phyloP scores from a whole-genome alignment of 1,139 yeast genomes.

The Wickerhamomyces sp. region DNA sequence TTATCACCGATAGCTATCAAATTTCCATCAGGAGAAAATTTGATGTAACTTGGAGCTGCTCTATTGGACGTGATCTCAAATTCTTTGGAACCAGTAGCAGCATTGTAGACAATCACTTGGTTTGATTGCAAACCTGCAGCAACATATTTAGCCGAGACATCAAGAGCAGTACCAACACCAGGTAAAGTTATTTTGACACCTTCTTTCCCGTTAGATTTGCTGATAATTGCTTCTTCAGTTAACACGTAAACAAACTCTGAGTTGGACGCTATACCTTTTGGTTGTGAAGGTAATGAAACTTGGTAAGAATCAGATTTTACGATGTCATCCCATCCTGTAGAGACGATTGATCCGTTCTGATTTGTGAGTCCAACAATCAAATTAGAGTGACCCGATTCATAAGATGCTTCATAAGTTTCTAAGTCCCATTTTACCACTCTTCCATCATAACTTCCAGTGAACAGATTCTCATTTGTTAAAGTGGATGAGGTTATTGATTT shows the following conservation, averaged over 20 bases:
- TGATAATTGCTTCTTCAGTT: constrained; percentile 26
- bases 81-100: constrained; percentile 25
- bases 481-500: constrained; percentile 64
- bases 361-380: constrained; percentile 43
- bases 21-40: constrained; percentile 67
- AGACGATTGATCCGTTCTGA: constrained; percentile 32
- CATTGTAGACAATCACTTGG: constrained; percentile 29
- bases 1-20: constrained; percentile 82
- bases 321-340: constrained; percentile 91
- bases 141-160: constrained; percentile 25
- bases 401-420: constrained; percentile 31
- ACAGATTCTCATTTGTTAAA: constrained; percentile 30
- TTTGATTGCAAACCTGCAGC: constrained; percentile 32
- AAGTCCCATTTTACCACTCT: constrained; percentile 55
- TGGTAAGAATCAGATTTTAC: constrained; percentile 37
- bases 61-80: constrained; percentile 46
- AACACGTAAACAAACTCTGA: constrained; percentile 32
- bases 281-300: constrained; percentile 46
- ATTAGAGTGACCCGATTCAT: constrained; percentile 47
- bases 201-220: constrained; percentile 24
- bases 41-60: constrained; percentile 55
- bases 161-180: constrained; percentile 36
- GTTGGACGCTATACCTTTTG: constrained; percentile 45
- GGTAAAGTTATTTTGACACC: constrained; percentile 24
- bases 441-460: constrained; percentile 87